These are phyloP conservation scores for Vanderwaltozyma verrucispora DNA, from an alignment of 805 yeast species.

Conservation along the genomic window DNA sequence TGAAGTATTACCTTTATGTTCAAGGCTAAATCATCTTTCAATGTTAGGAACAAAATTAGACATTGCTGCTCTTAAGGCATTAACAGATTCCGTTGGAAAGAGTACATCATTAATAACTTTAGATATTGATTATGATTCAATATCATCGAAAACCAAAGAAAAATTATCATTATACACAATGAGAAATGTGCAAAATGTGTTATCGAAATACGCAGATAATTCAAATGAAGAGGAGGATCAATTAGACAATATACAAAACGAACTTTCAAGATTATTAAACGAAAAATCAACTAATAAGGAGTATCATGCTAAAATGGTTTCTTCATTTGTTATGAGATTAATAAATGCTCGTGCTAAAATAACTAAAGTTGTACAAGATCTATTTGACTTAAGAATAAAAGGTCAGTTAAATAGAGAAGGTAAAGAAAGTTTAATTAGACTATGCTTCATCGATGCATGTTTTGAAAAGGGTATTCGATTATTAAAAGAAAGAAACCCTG, in stretches of 20 bases:
- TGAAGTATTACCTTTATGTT: constrained; percentile 65
- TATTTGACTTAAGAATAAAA: constrained; percentile 47
- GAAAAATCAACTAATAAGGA: constrained; percentile 23
- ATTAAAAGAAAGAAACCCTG: constrained; percentile 21
- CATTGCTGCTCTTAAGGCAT: constrained; percentile 49
- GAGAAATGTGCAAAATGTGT: constrained; percentile 63
- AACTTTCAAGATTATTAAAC: constrained; percentile 32
- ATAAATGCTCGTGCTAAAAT: constrained; percentile 31
- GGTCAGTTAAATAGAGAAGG: constrained; percentile 57
- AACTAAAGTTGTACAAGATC: constrained; percentile 42
- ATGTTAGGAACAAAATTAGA: constrained; percentile 58
- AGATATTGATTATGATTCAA: constrained; percentile 50
- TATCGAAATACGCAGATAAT: constrained; percentile 20
- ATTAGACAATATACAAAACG: constrained; percentile 49
- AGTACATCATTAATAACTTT: constrained; percentile 54
- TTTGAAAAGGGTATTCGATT: constrained; percentile 43
- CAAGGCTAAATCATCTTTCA: constrained; percentile 54
- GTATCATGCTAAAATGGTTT: constrained; percentile 21
- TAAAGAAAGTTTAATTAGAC: constrained; percentile 63
- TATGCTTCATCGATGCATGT: constrained; percentile 63
- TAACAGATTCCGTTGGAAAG: constrained; percentile 55
- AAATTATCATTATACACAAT: constrained; percentile 68
- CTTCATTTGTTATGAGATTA: constrained; percentile 32
- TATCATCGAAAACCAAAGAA: constrained; percentile 51
- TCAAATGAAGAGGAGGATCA: constrained; percentile 23